Conservation (phyloP, 306 rosid species). For the Fagus crenata region DNA sequence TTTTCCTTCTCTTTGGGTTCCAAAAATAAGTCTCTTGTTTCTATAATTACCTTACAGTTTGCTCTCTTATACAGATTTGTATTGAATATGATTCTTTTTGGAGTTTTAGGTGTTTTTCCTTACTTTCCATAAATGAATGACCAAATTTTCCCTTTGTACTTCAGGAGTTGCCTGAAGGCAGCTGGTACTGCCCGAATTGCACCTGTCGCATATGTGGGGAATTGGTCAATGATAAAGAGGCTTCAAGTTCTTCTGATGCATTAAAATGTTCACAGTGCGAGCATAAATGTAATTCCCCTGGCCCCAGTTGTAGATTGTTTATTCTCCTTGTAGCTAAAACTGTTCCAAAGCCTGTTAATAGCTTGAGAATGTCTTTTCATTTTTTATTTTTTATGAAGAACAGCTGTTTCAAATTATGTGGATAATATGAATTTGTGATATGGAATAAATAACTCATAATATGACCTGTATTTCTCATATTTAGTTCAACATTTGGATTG, state of each 20-base stretch:
- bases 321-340: slow-evolving; percentile 21
- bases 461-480: not conserved
- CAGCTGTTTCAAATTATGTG: not conserved
- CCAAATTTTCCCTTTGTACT: slow-evolving; percentile 29
- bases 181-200: slow-evolving; percentile 91
- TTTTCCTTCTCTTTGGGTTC: too few relatives aligned
- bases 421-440: not conserved
- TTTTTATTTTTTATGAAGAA: not conserved
- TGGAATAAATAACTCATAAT: not conserved
- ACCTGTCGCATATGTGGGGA: slow-evolving; percentile 83
- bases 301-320: slow-evolving; percentile 14
- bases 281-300: slow-evolving; percentile 67
- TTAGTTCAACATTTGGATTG: not conserved
- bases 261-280: slow-evolving; percentile 88
- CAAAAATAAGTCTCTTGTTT: too few relatives aligned
- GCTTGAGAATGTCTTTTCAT: not conserved
- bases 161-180: slow-evolving; percentile 96
- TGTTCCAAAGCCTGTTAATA: slow-evolving; percentile 16
- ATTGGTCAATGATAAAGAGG: slow-evolving; percentile 63
- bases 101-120: slow-evolving; percentile 23
- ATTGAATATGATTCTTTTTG: slow-evolving; percentile 24
- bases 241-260: slow-evolving; percentile 53
- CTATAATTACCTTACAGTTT: not conserved
- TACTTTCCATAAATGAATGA: slow-evolving; percentile 22
- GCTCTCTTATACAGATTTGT: slow-evolving; percentile 10